Evolutionary conservation across 129 eudicot species (phyloP).

Genomic region (Ambrosia trifida): DNA sequence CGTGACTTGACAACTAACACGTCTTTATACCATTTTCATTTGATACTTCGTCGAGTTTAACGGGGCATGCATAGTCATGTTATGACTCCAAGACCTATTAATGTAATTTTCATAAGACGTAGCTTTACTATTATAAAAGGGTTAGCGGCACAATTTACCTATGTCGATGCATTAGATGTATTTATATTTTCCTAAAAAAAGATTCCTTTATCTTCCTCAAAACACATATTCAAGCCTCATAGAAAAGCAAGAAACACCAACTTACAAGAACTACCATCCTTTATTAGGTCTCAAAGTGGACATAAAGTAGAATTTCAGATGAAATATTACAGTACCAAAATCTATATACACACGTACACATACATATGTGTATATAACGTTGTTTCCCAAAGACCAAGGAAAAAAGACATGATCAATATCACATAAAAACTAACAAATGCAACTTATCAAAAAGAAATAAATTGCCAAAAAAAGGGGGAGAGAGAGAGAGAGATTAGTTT

Average conservation of each 20-base stretch:
- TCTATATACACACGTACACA: slow-evolving; percentile 22
- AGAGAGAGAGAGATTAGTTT: not conserved
- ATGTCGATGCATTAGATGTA: too few species aligned
- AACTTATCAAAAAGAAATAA: slow-evolving; percentile 3
- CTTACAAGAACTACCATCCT: slow-evolving; percentile 19
- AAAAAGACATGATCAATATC: slow-evolving; percentile 26
- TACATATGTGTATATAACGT: slow-evolving; percentile 6
- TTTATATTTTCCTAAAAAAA: too few species aligned
- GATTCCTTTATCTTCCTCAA: slow-evolving; percentile 14
- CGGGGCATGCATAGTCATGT: too few species aligned
- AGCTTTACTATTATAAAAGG: too few species aligned
- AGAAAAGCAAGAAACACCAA: slow-evolving; percentile 16
- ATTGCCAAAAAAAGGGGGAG: not conserved
- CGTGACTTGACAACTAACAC: not conserved
- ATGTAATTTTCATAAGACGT: too few species aligned
- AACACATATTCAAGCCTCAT: slow-evolving; percentile 5
- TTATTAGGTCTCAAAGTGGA: slow-evolving; percentile 15
- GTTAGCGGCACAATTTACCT: too few species aligned
- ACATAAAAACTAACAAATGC: slow-evolving; percentile 27
- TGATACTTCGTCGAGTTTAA: too few species aligned
- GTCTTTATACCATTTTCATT: too few species aligned
- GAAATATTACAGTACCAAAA: slow-evolving; percentile 27
- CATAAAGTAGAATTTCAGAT: slow-evolving; percentile 6
- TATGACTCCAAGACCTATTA: too few species aligned
- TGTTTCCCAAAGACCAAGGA: slow-evolving; percentile 8